Conservation (phyloP, 768 basidiomycete species). For the Macrocybe gigantea region DNA sequence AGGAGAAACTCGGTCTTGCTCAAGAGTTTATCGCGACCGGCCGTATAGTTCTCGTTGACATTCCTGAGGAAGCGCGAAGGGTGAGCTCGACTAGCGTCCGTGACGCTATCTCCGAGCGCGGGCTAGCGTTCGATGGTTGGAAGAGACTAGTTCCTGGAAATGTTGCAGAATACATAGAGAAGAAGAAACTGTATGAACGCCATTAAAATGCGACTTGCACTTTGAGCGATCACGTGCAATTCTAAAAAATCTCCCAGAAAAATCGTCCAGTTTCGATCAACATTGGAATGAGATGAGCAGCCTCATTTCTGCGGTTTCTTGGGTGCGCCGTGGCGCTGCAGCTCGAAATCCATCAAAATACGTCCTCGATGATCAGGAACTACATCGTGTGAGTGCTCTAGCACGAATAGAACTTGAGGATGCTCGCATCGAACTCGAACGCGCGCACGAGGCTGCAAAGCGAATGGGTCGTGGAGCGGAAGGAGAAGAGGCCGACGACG, state of each 20-base stretch:
- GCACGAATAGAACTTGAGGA: slow-evolving; percentile 87
- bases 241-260: slow-evolving; percentile 10
- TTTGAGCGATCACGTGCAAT: slow-evolving; percentile 12
- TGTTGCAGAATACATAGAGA: slow-evolving; percentile 14
- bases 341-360: slow-evolving; percentile 78
- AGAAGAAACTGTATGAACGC: slow-evolving; percentile 10
- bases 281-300: slow-evolving; percentile 45
- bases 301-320: slow-evolving; percentile 69
- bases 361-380: slow-evolving; percentile 83
- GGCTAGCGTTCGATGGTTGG: slow-evolving; percentile 13
- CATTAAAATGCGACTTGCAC: neutral
- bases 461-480: slow-evolving; percentile 65
- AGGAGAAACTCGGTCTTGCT: slow-evolving; percentile 24
- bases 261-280: neutral
- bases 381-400: slow-evolving; percentile 83
- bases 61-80: slow-evolving; percentile 47
- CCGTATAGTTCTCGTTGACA: slow-evolving; percentile 55
- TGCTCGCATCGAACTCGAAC: slow-evolving; percentile 79
- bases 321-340: slow-evolving; percentile 81
- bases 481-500: slow-evolving; percentile 60
- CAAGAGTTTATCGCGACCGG: slow-evolving; percentile 44
- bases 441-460: slow-evolving; percentile 70
- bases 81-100: slow-evolving; percentile 73
- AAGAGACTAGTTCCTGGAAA: slow-evolving; percentile 10
- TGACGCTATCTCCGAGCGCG: slow-evolving; percentile 26